Evolutionary conservation across 371 early-diverging fungal species (phyloP).

Genomic region (Mucor sp.): DNA sequence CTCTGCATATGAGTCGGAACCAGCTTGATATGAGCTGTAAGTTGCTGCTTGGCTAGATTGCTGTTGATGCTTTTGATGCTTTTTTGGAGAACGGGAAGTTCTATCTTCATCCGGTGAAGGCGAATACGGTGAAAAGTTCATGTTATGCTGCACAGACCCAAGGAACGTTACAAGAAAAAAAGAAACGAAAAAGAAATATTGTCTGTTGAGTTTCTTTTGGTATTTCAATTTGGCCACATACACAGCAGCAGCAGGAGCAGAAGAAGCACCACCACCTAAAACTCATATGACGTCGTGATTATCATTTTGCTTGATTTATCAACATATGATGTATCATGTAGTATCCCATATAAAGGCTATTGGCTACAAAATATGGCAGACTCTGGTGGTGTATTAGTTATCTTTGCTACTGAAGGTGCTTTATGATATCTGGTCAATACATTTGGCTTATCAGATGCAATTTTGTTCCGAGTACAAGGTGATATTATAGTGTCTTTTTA

Average conservation of each 20-base stretch:
- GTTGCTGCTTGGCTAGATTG: slow-evolving; percentile 7
- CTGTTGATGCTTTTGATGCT: slow-evolving; percentile 11
- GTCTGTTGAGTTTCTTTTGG: background rate
- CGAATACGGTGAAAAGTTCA: slow-evolving; percentile 54
- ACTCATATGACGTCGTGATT: background rate
- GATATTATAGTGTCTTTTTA: too few relatives aligned
- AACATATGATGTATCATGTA: background rate
- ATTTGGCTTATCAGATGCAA: too few relatives aligned
- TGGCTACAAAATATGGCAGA: too few relatives aligned
- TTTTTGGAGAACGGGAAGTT: slow-evolving; percentile 21
- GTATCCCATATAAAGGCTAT: too few relatives aligned
- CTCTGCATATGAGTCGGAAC: slow-evolving; percentile 33
- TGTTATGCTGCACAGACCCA: background rate
- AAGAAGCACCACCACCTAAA: background rate
- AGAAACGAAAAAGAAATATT: background rate
- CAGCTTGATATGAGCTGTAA: slow-evolving; percentile 32
- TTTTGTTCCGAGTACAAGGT: too few relatives aligned
- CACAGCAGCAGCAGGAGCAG: background rate
- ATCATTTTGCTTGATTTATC: background rate
- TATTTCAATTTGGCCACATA: background rate
- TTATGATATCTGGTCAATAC: too few relatives aligned
- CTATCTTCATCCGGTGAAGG: slow-evolving; percentile 59
- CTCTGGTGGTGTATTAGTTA: too few relatives aligned
- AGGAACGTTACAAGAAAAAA: background rate
- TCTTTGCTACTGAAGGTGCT: too few relatives aligned